phyloP scores from a whole-genome alignment of 257 asterid genomes.

The Fraxinus excelsior region DNA sequence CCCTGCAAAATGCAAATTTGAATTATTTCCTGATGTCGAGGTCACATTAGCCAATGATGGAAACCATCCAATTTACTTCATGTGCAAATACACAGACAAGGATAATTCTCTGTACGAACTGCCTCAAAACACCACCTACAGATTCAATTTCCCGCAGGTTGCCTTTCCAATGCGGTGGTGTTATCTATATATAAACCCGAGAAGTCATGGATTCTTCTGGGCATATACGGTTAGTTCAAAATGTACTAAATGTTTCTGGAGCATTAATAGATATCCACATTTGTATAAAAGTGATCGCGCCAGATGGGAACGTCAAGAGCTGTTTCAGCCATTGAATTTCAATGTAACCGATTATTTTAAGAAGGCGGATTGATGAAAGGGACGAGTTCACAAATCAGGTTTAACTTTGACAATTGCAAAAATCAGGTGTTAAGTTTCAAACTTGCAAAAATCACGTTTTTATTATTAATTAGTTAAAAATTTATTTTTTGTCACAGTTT shows the following conservation, averaged over 20 bases:
- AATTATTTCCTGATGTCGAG: slow-evolving; percentile 38
- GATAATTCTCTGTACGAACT: slow-evolving; percentile 35
- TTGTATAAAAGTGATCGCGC: slow-evolving; percentile 49
- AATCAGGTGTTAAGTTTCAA: too few species aligned
- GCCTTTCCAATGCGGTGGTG: slow-evolving; percentile 72
- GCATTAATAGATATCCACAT: slow-evolving; percentile 43
- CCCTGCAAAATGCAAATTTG: background rate
- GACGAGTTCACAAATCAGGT: too few species aligned
- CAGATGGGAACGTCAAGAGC: slow-evolving; percentile 55
- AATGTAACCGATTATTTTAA: background rate
- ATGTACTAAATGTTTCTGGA: slow-evolving; percentile 69
- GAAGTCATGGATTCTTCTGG: slow-evolving; percentile 55
- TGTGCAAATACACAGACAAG: slow-evolving; percentile 47
- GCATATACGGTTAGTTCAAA: slow-evolving; percentile 51
- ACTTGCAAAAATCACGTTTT: too few species aligned
- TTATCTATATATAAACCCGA: slow-evolving; percentile 41
- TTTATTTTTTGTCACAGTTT: too few species aligned
- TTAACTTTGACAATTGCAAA: too few species aligned
- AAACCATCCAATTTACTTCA: slow-evolving; percentile 28
- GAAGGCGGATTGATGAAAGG: background rate
- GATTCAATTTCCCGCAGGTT: slow-evolving; percentile 37
- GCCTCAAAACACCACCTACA: slow-evolving; percentile 32
- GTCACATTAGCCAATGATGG: slow-evolving; percentile 53
- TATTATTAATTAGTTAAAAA: too few species aligned
- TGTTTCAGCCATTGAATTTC: slow-evolving; percentile 40